These are phyloP conservation scores for Chaetomidium leptoderma DNA, from an alignment of 495 filamentous ascomycete genomes.

Conservation along the genomic window DNA sequence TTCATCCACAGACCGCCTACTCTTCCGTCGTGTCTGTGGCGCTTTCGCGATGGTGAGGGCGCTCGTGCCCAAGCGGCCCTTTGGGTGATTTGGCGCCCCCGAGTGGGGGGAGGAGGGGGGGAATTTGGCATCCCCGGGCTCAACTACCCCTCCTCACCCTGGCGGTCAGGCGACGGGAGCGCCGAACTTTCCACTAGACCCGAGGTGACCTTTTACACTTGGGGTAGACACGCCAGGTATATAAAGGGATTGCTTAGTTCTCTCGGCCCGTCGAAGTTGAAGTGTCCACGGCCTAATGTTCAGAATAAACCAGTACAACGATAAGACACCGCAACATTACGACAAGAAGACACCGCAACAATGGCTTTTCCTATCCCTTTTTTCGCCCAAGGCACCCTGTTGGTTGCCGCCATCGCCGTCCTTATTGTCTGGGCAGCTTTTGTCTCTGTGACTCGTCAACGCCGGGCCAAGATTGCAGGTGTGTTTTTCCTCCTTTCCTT, in stretches of 20 bases:
- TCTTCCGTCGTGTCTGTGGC: background rate
- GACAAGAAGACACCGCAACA: background rate
- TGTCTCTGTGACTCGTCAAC: background rate
- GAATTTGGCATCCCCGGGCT: background rate
- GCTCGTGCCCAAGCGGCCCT: background rate
- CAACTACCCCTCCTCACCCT: background rate
- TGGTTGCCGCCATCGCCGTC: background rate
- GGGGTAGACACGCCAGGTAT: background rate
- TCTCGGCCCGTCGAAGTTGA: background rate
- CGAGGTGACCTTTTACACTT: background rate
- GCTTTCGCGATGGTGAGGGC: background rate
- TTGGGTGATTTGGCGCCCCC: too few relatives aligned
- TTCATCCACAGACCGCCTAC: background rate
- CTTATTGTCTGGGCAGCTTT: background rate
- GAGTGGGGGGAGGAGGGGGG: too few relatives aligned
- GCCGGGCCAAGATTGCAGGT: background rate
- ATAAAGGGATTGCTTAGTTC: background rate
- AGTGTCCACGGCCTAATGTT: background rate
- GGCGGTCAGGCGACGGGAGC: constrained; percentile 5
- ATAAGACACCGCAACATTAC: background rate
- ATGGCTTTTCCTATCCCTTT: background rate
- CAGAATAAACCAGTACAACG: background rate
- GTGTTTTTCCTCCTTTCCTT: background rate
- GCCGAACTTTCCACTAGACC: constrained; percentile 1
- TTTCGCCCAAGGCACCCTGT: background rate